Evolutionary conservation across 441 rosid genomes (phyloP), one percentile per base, ranked within the genome.

Genomic region (Croton setiger): DNA sequence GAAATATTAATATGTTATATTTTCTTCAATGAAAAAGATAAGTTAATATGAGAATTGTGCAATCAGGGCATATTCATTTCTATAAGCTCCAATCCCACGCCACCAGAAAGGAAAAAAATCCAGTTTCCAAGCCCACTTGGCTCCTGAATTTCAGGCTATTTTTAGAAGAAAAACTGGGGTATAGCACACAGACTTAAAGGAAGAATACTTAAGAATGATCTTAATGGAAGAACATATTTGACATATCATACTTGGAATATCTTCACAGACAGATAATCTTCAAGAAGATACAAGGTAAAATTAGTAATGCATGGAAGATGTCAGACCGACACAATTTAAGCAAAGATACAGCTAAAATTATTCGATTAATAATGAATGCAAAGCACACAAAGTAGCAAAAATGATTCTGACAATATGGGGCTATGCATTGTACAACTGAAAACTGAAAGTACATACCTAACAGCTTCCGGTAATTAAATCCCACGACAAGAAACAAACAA

Each of bases 361-460:
- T 14, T 7, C 15, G 9, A 31, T 33, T 49, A 33, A 31, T 17
- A 13, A 17, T 33, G 47, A 15, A 63, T 20, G n/a, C 44, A 13
- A 53, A 1, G 31, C 31, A 66, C 1, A 51, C 35, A n/a, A 49
- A 18, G 44, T 47, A 41, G 15, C 8, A 43, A 52, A 39, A 54
- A 23, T 20, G 23, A 39, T 27, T 41, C 41, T 39, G 52, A 67
- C 44, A 21, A 66, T 27, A 27, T 27, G 31, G 31, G 31, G 31
- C 31, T 27, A 1, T 27, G 31, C 31, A 27, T 27, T 27, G 31
- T 27, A 0, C 31, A 27, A 27, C 31, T 27, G 31, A 27, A 27
- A 27, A 27, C 18, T 17, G 60, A 39, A 37, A 44, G 17, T 20
- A 58, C 43, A 58, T 58, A 68, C 71, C 71, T 68, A 44, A n/a